Base-by-base conservation (phyloP, 169 alveolate species). In the Plasmodium inui region DNA sequence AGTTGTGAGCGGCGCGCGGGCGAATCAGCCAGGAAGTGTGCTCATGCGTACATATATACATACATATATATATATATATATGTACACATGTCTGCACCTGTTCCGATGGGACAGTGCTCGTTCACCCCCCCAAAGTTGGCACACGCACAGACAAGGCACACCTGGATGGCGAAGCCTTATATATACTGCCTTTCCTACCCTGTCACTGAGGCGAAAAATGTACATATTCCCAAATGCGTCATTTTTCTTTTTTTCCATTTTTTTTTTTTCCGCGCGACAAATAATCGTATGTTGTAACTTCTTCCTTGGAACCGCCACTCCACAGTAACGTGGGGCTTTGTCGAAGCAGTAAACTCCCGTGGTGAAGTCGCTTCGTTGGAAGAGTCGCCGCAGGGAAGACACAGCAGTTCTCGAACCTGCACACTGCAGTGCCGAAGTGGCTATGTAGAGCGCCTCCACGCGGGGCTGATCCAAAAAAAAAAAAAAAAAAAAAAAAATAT, bases 1-100 rank as follows among this genome's bases (percentile, higher is more conserved):
- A 97, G 94, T 95, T 97, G 50, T 97, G 92, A 97, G 37, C 9
- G 34, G 6, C n/a, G 17, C 17, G 17, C 32, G 30, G 1, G 0
- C n/a, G 30, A 57, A 57, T 22, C 2, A 57, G 34, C 37, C 28
- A 67, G 1, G 14, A 61, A 61, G 32, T 8, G 32, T 19, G 32
- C 74, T 1, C 26, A 19, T 26, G 17, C 28, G 17, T 9, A 61
- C 4, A 26, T 57, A 57, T 57, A 14, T 57, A 4, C 8, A n/a
- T 7, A 57, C 5, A 57, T 22, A 57, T n/a, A n/a, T 22, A n/a
- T n/a, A 57, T n/a, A n/a, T 22, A 57, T n/a, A 4, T 26, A 22
- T 22, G 2, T 61, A 8, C 8, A 61, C 34, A 26, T 19, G 28
- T 67, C 41, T 26, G 37, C 37, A 67, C n/a, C 30, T 67, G 37